Base-by-base conservation (phyloP, 306 rosid genomes). In the Mimosa bimucronata region DNA sequence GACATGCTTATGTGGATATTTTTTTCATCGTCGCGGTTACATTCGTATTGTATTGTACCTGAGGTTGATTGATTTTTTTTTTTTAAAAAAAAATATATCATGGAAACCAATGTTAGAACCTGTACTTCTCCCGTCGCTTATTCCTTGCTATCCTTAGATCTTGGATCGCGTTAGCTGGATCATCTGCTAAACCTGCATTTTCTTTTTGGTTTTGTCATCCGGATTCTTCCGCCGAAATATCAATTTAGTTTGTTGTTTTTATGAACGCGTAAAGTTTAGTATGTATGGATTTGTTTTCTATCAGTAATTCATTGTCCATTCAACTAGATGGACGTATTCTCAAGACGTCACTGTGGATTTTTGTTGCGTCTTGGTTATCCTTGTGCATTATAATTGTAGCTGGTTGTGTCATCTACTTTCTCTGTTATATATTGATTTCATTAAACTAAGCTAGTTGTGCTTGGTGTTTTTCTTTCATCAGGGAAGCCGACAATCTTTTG, bases 221-320 rank as follows among this genome's bases (percentile, higher is more conserved):
- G 6, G 41, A 53, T 58, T 38, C 41, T 57, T 25, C 7, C 25
- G 40, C 25, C 26, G 42, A 44, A 14, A 6, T 42, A 5, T 71
- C 26, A 64, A 53, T 66, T 25, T 48, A 57, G 77, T 57, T 83
- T 57, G 50, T 74, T 15, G 66, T 38, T 67, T 52, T 10, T 9
- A 3, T 53, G 64, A 29, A 15, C 25, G 26, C 52, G 69, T 18
- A n/a, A 42, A 58, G n/a, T 58, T 60, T 41, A 16, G 57, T 15
- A 71, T 45, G 14, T 60, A 7, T 12, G 66, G 66, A 37, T 38
- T 3, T 46, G 34, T 48, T 72, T 72, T 48, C 44, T 28, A 10
- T 53, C 65, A 53, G 48, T 34, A n/a, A 53, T 53, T 73, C 1
- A n/a, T 74, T 34, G 15, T 30, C 38, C 77, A 74, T 37, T 74